Evolutionary conservation across 805 yeast species (phyloP), one percentile per base, ranked within the genome.

Genomic region (Debaryomyces castellii): DNA sequence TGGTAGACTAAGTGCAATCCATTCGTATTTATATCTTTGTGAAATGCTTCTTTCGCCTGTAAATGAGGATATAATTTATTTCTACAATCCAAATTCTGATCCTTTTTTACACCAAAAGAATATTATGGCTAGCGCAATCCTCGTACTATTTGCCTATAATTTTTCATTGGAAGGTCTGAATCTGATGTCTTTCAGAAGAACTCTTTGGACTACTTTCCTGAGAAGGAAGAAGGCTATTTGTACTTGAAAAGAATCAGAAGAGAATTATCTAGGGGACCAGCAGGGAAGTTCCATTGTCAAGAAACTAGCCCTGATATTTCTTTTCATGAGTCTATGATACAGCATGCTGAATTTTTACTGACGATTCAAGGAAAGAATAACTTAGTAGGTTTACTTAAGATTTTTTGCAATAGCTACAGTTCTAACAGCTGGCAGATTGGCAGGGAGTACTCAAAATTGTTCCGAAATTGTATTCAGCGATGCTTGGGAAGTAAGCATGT

Each of bases 21-120:
- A 85, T 57, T 83, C 87, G 17, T 81, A 81, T 49, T 66, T 81
- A 51, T 71, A 82, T 45, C 55, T 85, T 22, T 80, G 78, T 65
- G 89, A 85, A 55, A 78, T 80, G 78, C 77, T 81, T 49, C 58
- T 84, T 38, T 68, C 73, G 9, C 83, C 81, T n/a, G 75, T 73
- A 51, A 81, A 76, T 20, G 67, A 63, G 35, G 77, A 75, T 34
- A 66, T 66, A 10, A 68, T 69, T 32, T 75, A 71, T 40, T 64
- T 65, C 16, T 81, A 80, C 59, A 71, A 76, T 40, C 77, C 82
- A 0, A 78, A 78, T 47, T 59, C 71, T 3, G 86, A 82, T 54
- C 75, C 80, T 4, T 53, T 74, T 35, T 45, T 57, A 28, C 64
- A 58, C 43, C 49, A 80, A 22, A 64, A 73, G 36, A 74, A 75